Percentiles rank a stretch among this genome's conserved stretches.
Evolutionary conservation across 495 filamentous ascomycete species (phyloP).

Genomic region (Talaromyces borbonicus): DNA sequence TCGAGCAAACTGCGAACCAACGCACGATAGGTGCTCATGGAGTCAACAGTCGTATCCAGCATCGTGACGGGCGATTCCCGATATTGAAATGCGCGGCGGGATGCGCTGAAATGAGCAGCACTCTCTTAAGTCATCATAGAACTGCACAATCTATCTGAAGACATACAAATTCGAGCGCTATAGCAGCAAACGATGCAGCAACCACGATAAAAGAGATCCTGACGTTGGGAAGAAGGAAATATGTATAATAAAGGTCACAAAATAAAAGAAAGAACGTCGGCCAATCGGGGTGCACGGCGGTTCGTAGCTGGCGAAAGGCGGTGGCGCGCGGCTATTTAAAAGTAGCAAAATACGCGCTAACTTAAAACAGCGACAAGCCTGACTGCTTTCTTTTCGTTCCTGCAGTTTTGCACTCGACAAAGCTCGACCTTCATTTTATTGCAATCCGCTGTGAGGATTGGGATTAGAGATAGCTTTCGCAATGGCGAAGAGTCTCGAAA

Average conservation of each 20-base stretch:
- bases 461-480: constrained; percentile 27
- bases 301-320: neutral
- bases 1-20: constrained; percentile 53
- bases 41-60: constrained; percentile 41
- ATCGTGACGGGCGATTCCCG: constrained; percentile 20
- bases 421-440: neutral
- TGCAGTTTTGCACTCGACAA: neutral
- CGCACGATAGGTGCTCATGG: constrained; percentile 44
- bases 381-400: constrained; percentile 4
- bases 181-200: neutral
- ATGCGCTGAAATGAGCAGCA: neutral
- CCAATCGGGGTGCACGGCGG: constrained; percentile 6
- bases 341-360: neutral
- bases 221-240: neutral
- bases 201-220: neutral
- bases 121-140: neutral
- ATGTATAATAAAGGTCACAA: neutral
- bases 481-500: constrained; percentile 40
- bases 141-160: no score
- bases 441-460: constrained; percentile 14
- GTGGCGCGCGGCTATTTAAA: constrained; percentile 1
- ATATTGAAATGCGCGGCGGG: neutral
- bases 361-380: constrained; percentile 5
- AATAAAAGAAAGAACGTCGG: neutral
- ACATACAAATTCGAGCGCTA: no score